Evolutionary conservation across 1,284 basidiomycete species (phyloP), one percentile per base, ranked within the genome.

Genomic region (Cystobasidium slooffiae): DNA sequence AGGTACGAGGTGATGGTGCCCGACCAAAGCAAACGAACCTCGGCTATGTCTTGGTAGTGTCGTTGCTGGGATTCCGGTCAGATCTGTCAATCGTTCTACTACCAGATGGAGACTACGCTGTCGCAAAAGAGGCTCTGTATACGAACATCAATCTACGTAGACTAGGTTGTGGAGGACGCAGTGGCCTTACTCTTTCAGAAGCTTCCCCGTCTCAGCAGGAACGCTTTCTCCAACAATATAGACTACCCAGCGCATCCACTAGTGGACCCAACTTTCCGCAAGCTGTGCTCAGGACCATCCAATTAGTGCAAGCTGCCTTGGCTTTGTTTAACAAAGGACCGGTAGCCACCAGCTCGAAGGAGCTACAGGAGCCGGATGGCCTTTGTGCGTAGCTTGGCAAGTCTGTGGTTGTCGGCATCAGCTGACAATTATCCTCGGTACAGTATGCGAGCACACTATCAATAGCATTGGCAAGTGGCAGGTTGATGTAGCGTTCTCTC

Each of bases 81-180:
- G 58, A 68, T 24, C 58, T 76, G 6, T 74, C 72, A 9, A 39
- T 74, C 16, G 75, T 76, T 12, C 59, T 59, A 2, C 4, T 59
- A 12, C 75, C 75, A 31, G 64, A 70, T 20, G 72, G 70, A 20
- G 56, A 72, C 31, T 61, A 52, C 18, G 44, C 18, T 43, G 47
- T 37, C 16, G 39, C 59, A 18, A 55, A 66, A 43, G 51, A 59
- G n/a, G 56, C 72, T 16, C 52, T 76, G 3, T 76, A 64, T 43
- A 65, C 72, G 31, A 76, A 76, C 58, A 76, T 76, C 58, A 72
- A 76, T 46, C 66, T 76, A 16, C 72, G 75, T 46, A 39, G 72
- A 22, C 52, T 75, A 18, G 75, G 75, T 8, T 72, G 68, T 39
- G 73, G 73, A 46, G 75, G 72, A 8, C 73, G 75, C 16, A 53